These are phyloP conservation scores for Euphorbia corollata DNA, from an alignment of 441 rosid genomes.

Conservation along the genomic window DNA sequence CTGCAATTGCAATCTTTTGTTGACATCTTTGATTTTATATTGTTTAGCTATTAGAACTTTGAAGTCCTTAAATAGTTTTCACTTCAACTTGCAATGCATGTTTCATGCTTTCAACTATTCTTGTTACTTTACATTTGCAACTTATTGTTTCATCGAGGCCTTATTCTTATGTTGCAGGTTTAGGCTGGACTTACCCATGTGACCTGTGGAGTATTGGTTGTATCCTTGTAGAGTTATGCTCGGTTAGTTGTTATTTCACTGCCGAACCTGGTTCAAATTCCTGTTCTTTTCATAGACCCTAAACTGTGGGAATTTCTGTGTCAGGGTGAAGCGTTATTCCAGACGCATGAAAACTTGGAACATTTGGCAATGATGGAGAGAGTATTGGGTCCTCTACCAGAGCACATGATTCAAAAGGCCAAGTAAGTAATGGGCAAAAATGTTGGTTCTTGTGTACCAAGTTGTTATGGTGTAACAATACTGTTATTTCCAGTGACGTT, in stretches of 20 bases:
- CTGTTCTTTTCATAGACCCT: background rate
- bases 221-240: slow-evolving; percentile 65
- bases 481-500: background rate
- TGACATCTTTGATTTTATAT: background rate
- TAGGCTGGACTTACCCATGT: slow-evolving; percentile 87
- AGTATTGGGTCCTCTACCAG: slow-evolving; percentile 70
- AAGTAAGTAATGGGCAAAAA: slow-evolving; percentile 29
- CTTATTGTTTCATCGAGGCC: slow-evolving; percentile 5
- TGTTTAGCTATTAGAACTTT: background rate
- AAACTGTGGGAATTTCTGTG: slow-evolving; percentile 14
- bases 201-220: slow-evolving; percentile 88
- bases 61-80: background rate
- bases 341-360: slow-evolving; percentile 76
- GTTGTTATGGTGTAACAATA: background rate
- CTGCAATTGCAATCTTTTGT: background rate
- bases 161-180: slow-evolving; percentile 39
- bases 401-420: slow-evolving; percentile 62
- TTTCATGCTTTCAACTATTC: background rate
- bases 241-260: slow-evolving; percentile 32
- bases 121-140: background rate
- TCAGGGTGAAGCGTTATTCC: slow-evolving; percentile 75
- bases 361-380: slow-evolving; percentile 94
- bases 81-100: background rate
- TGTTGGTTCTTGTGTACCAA: background rate
- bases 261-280: background rate